phyloP scores from a whole-genome alignment of 331 rosid genomes.

The Erythrophleum ivorense region DNA sequence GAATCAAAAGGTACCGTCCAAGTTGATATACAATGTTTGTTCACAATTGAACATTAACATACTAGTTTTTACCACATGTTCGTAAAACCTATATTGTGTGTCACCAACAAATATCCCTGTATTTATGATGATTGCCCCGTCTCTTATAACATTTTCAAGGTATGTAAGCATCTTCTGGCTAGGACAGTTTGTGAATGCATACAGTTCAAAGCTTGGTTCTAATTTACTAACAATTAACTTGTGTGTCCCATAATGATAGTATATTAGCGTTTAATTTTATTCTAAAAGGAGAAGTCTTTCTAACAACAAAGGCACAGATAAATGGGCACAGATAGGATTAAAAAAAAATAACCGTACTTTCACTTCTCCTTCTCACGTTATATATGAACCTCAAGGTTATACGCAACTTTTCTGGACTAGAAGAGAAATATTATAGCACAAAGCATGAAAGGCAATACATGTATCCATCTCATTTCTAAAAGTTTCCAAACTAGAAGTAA shows the following conservation, averaged over 20 bases:
- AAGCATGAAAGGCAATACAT: neutral
- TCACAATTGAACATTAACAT: neutral
- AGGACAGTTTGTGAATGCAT: constrained; percentile 1
- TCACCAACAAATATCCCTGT: neutral
- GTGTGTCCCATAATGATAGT: neutral
- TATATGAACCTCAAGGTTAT: neutral
- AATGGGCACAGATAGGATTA: too few species aligned
- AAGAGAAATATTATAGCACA: neutral
- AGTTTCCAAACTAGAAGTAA: neutral
- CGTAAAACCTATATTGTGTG: neutral
- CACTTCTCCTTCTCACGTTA: neutral
- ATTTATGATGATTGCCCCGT: neutral
- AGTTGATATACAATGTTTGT: constrained; percentile 4
- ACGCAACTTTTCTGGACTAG: neutral
- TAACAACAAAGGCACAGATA: neutral
- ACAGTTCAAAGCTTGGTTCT: neutral
- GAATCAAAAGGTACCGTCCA: neutral
- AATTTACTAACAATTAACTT: neutral
- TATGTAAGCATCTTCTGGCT: neutral
- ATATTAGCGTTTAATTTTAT: neutral
- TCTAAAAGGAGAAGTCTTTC: neutral
- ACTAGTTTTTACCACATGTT: neutral
- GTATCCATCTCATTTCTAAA: neutral
- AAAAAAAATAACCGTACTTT: neutral
- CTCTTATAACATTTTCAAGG: neutral